Conservation (phyloP, 768 basidiomycete genomes). For the Hericium erinaceus region DNA sequence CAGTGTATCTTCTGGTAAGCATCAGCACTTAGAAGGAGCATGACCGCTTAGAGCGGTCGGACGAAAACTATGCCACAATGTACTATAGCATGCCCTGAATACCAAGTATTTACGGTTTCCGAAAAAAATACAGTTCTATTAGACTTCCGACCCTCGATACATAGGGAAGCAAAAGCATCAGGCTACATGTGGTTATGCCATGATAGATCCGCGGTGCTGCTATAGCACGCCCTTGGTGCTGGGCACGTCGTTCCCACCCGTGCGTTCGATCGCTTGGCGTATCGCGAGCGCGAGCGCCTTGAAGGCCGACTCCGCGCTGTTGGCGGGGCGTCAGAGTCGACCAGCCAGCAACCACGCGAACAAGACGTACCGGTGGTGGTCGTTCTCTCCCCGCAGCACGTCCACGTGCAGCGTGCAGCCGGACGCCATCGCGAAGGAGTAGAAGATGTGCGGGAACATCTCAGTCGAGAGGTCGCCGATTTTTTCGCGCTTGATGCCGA, state of each 20-base stretch:
- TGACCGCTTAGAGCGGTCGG: too few relatives aligned
- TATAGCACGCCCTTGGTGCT: slow-evolving; percentile 93
- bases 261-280: slow-evolving; percentile 85
- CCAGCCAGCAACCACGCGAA: not conserved
- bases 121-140: too few relatives aligned
- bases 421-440: slow-evolving; percentile 95
- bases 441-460: slow-evolving; percentile 97
- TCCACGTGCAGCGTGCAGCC: slow-evolving; percentile 93
- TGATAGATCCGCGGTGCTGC: not conserved
- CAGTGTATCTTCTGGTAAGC: slow-evolving; percentile 69
- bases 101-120: too few relatives aligned
- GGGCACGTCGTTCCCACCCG: slow-evolving; percentile 85
- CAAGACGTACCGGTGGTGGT: slow-evolving; percentile 80
- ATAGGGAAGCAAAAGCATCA: not conserved
- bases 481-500: slow-evolving; percentile 83
- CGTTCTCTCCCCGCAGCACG: slow-evolving; percentile 90
- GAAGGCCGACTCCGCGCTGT: slow-evolving; percentile 93
- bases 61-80: not conserved
- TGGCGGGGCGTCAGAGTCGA: not conserved
- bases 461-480: slow-evolving; percentile 93
- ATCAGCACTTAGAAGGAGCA: not conserved
- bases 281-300: slow-evolving; percentile 96
- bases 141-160: too few relatives aligned
- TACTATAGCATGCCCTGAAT: not conserved
- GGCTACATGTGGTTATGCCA: not conserved